phyloP scores from a whole-genome alignment of 805 yeast species.

The Yarrowia sp. region DNA sequence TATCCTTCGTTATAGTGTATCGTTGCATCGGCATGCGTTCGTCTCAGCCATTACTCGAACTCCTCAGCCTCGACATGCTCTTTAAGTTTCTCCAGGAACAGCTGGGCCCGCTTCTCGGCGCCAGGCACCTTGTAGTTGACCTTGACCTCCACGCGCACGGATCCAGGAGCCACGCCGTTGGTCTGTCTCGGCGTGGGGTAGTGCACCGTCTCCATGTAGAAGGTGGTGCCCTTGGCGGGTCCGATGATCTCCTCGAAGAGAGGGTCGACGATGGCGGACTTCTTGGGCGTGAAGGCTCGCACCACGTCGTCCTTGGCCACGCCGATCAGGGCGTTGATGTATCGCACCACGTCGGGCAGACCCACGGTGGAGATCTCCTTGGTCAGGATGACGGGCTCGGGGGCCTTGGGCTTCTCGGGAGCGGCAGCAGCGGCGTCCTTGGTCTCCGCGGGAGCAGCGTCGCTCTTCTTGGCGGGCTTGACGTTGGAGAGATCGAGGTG shows the following conservation, averaged over 20 bases:
- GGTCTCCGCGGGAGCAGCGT: neutral
- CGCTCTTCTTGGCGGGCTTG: constrained; percentile 29
- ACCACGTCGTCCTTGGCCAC: constrained; percentile 43
- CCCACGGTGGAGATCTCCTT: too few relatives aligned
- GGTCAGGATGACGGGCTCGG: constrained; percentile 30
- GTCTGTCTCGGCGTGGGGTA: constrained; percentile 35
- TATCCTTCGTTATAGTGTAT: neutral
- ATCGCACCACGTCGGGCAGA: constrained; percentile 30
- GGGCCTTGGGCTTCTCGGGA: constrained; percentile 25
- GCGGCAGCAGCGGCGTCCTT: constrained; percentile 32
- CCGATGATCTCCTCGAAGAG: constrained; percentile 58
- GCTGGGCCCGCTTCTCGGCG: constrained; percentile 48
- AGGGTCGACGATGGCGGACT: constrained; percentile 52
- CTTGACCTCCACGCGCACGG: constrained; percentile 33
- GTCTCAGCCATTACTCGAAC: too few relatives aligned
- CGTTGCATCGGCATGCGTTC: too few relatives aligned
- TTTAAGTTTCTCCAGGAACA: constrained; percentile 37
- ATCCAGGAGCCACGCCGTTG: constrained; percentile 28
- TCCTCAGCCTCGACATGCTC: constrained; percentile 34
- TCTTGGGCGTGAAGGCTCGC: constrained; percentile 33
- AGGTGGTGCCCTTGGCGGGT: constrained; percentile 37
- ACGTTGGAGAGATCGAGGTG: constrained; percentile 75
- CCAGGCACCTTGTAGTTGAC: constrained; percentile 40
- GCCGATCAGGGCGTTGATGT: too few relatives aligned
- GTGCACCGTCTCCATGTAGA: constrained; percentile 42